Evolutionary conservation across 768 basidiomycete species (phyloP), one percentile per base, ranked within the genome.

Genomic region (Cyclocybe cylindracea): DNA sequence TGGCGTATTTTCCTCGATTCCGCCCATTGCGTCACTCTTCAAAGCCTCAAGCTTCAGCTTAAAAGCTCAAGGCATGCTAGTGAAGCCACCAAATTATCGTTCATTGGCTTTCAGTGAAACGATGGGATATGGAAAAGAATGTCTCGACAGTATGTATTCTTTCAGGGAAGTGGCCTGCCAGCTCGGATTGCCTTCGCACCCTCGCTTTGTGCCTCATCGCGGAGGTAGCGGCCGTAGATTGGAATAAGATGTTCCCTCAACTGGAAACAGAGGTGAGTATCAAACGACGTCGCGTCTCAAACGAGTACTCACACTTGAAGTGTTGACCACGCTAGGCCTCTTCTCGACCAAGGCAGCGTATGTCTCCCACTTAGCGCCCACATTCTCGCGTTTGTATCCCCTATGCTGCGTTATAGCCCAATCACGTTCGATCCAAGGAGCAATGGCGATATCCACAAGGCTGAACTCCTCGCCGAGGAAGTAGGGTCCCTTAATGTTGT

Each of bases 381-480:
- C 79, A 16, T 70, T 75, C 24, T 61, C 69, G 7, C 76, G 55
- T 16, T 70, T 69, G 60, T 76, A 84, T 4, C 71, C 77, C 29
- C 84, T 66, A 56, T 84, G 67, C 57, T 83, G 75, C 18, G 64
- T 62, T 16, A 83, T 40, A 40, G 83, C 66, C 57, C 77, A 78
- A 48, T 83, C 78, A 39, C 73, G 66, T 7, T 61, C 60, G 33
- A 71, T 63, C 79, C 83, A 87, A 18, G 85, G 85, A 29, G 79
- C 84, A 18, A 83, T 64, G 1, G 74, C 75, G 32, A 78, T 64
- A 58, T 86, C 85, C 5, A 80, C 80, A 37, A 81, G 61, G 37
- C 75, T 70, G 57, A 83, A 80, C 38, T 79, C 66, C 18, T 79
- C 72, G 13, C 84, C 85, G 19, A 76, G 61, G 63, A 84, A 87